A percentile compares a stretch with the other conserved stretches of the same genome.
Evolutionary conservation across 2,329 filamentous ascomycete genomes (phyloP).

Genomic region (Aureobasidium sp.): DNA sequence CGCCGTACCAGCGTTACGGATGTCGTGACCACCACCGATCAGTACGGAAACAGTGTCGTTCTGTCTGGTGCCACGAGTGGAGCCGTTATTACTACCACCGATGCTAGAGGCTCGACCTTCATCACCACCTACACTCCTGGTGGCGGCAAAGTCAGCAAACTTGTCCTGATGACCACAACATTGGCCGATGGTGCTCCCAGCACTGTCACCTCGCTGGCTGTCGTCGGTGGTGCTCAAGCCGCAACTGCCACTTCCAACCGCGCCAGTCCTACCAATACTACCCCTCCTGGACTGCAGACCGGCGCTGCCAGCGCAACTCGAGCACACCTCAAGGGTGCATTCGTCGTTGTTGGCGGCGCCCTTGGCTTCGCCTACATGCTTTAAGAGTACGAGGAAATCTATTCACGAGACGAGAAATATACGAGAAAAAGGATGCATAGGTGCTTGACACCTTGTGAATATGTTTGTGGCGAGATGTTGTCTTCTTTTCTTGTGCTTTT

Average conservation of each 20-base stretch:
- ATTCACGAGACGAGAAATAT: background rate
- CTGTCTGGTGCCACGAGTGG: slow-evolving; percentile 29
- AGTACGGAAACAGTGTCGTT: slow-evolving; percentile 33
- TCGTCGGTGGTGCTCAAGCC: slow-evolving; percentile 30
- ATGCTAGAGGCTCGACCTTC: slow-evolving; percentile 35
- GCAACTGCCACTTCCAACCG: slow-evolving; percentile 15
- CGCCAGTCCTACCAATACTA: slow-evolving; percentile 1
- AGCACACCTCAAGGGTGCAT: slow-evolving; percentile 25
- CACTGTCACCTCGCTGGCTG: slow-evolving; percentile 40
- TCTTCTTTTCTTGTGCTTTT: background rate
- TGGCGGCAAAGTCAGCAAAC: slow-evolving; percentile 34
- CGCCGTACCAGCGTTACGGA: slow-evolving; percentile 5
- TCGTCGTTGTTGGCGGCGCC: slow-evolving; percentile 28
- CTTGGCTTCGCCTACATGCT: slow-evolving; percentile 31
- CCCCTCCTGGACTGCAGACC: slow-evolving; percentile 34
- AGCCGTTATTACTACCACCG: slow-evolving; percentile 38
- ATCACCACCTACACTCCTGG: slow-evolving; percentile 42
- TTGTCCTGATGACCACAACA: slow-evolving; percentile 33
- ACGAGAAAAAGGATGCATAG: slow-evolving; percentile 1
- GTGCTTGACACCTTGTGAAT: slow-evolving; percentile 1
- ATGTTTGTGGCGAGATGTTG: background rate
- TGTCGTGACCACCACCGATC: slow-evolving; percentile 33
- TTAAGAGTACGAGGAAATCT: slow-evolving; percentile 19
- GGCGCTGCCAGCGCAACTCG: slow-evolving; percentile 27
- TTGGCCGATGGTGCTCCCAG: slow-evolving; percentile 30